These are phyloP conservation scores for Fusarium incarnatum DNA, from an alignment of 2,329 filamentous ascomycete genomes.

Conservation along the genomic window DNA sequence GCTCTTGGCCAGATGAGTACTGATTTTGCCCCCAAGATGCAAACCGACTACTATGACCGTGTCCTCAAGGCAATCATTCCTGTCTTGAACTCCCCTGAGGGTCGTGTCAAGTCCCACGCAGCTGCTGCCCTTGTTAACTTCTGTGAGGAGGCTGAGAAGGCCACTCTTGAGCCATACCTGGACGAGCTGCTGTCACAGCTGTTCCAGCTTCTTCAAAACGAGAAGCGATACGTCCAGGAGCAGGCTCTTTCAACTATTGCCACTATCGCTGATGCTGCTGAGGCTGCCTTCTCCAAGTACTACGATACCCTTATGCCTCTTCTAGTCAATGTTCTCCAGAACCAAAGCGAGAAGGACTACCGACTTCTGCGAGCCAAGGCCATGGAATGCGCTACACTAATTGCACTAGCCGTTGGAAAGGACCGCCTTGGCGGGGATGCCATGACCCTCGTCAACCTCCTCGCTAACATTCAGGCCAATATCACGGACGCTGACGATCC, in stretches of 20 bases:
- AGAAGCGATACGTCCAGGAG: slow-evolving; percentile 96
- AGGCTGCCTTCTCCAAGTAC: slow-evolving; percentile 93
- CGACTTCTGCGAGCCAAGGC: slow-evolving; percentile 92
- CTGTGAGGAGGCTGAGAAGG: slow-evolving; percentile 97
- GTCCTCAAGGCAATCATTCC: slow-evolving; percentile 93
- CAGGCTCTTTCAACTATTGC: slow-evolving; percentile 98
- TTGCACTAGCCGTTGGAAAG: slow-evolving; percentile 93
- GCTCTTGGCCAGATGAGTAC: slow-evolving; percentile 99
- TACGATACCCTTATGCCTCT: slow-evolving; percentile 97
- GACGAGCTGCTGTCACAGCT: slow-evolving; percentile 87
- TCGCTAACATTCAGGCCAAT: slow-evolving; percentile 86
- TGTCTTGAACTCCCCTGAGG: slow-evolving; percentile 88
- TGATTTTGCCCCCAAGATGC: slow-evolving; percentile 98
- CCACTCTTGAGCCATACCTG: slow-evolving; percentile 90
- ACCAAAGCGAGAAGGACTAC: slow-evolving; percentile 94
- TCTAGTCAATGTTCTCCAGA: slow-evolving; percentile 86
- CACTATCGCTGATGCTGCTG: slow-evolving; percentile 97
- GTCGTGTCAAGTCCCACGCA: slow-evolving; percentile 94
- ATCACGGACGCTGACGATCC: slow-evolving; percentile 94
- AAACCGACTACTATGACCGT: slow-evolving; percentile 90
- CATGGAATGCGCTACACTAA: slow-evolving; percentile 98
- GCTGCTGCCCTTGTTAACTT: slow-evolving; percentile 99
- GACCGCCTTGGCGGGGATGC: slow-evolving; percentile 91
- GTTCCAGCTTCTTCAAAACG: slow-evolving; percentile 87
- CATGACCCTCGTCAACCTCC: slow-evolving; percentile 84